Evolutionary conservation across 2,329 filamentous ascomycete species (phyloP).

Genomic region (Ceratocystiopsis minuta): DNA sequence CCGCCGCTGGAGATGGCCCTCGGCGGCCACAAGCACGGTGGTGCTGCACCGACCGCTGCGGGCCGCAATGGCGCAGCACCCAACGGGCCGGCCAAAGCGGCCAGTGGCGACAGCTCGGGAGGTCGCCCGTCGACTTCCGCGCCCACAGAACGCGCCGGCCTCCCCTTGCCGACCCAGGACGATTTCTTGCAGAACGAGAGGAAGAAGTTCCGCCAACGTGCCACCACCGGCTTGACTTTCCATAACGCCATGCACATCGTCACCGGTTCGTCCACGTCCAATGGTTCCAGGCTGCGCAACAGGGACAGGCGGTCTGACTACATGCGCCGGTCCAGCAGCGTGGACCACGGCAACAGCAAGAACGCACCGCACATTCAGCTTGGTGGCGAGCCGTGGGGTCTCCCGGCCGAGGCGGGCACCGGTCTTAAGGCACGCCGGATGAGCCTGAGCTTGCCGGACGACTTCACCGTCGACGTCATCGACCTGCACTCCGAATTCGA

Average conservation of each 20-base stretch:
- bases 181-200: constrained; percentile 28
- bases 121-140: neutral
- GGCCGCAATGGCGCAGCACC: too few relatives aligned
- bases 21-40: constrained; percentile 9
- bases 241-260: constrained; percentile 31
- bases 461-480: constrained; percentile 53
- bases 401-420: constrained; percentile 50
- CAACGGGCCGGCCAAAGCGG: too few relatives aligned
- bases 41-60: too few relatives aligned
- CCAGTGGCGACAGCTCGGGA: too few relatives aligned
- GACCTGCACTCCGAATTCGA: constrained; percentile 54
- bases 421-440: constrained; percentile 64
- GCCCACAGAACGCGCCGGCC: constrained; percentile 3
- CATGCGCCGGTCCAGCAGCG: constrained; percentile 28
- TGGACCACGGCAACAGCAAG: constrained; percentile 20
- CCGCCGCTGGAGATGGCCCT: constrained; percentile 23
- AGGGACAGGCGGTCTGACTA: neutral
- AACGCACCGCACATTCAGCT: constrained; percentile 9
- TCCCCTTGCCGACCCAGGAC: constrained; percentile 20
- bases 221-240: constrained; percentile 31
- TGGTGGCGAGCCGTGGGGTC: constrained; percentile 29
- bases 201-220: constrained; percentile 27
- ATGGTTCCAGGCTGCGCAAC: too few relatives aligned
- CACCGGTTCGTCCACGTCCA: constrained; percentile 9
- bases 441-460: constrained; percentile 55